Percentiles rank a stretch among this genome's conserved stretches.
phyloP scores from a whole-genome alignment of 2,329 filamentous ascomycete species.

The Grosmannia clavigera region DNA sequence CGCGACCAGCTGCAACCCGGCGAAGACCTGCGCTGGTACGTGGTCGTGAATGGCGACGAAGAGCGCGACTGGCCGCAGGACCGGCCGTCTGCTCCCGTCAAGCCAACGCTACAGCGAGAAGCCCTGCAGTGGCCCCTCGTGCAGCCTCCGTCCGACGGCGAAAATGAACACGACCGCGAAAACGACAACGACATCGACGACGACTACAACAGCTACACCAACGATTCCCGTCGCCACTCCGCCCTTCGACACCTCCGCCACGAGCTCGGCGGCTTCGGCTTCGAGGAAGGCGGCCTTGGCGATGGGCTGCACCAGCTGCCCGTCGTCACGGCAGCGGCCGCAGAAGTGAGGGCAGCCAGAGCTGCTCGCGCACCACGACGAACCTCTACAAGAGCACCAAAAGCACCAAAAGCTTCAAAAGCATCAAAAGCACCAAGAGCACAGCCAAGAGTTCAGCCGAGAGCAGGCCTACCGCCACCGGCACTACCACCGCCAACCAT shows the following conservation, averaged over 20 bases:
- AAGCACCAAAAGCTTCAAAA: not conserved
- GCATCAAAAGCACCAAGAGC: not conserved
- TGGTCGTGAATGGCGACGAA: conserved; percentile 51
- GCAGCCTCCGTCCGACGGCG: not conserved
- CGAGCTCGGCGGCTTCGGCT: not conserved
- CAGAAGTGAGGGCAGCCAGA: not conserved
- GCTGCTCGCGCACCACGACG: not conserved
- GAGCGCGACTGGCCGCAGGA: conserved; percentile 37
- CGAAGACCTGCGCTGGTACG: conserved; percentile 47
- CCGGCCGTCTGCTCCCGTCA: conserved; percentile 20
- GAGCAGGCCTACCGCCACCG: not conserved
- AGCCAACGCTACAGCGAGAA: not conserved
- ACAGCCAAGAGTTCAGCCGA: not conserved
- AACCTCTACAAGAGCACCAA: not conserved
- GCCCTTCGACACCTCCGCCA: not conserved
- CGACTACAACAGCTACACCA: not conserved
- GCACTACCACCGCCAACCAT: not conserved
- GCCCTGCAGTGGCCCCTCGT: not conserved
- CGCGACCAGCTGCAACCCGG: conserved; percentile 43
- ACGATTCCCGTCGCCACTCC: not conserved
- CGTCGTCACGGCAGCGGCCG: not conserved
- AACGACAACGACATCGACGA: not conserved
- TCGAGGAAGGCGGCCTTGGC: not conserved
- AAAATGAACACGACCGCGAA: not conserved
- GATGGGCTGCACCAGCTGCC: not conserved